Conservation (phyloP, 768 basidiomycete genomes). For the Podaxis sp. region DNA sequence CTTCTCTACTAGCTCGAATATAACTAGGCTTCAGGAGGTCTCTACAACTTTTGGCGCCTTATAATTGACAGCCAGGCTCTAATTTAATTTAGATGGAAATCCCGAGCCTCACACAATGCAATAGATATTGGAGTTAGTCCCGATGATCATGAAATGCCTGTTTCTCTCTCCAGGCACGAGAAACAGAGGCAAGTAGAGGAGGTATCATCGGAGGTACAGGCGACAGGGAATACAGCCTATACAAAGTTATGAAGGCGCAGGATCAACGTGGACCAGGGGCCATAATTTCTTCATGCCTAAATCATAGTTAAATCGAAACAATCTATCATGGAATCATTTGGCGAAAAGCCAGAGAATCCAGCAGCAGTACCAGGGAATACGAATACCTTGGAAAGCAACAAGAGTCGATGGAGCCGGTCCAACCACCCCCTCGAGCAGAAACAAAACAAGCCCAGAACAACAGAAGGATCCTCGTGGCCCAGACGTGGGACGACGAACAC, state of each 20-base stretch:
- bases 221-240: neutral
- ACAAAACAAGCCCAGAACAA: neutral
- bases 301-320: neutral
- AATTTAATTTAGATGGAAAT: neutral
- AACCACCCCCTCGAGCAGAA: neutral
- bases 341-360: neutral
- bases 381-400: neutral
- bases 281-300: neutral
- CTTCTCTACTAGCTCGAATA: neutral
- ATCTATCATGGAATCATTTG: neutral
- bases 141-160: no score
- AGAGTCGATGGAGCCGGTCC: neutral
- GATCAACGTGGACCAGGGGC: neutral
- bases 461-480: neutral
- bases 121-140: neutral
- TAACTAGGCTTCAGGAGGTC: neutral
- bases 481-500: neutral
- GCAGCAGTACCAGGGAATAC: neutral
- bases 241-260: neutral
- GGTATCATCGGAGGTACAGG: neutral
- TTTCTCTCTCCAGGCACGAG: neutral
- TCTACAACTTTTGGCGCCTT: neutral
- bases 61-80: no score
- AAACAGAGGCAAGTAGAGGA: neutral
- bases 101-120: neutral